A percentile compares a stretch with the other conserved stretches of the same genome.
These are phyloP conservation scores for Craterostigma plantagineum DNA, from an alignment of 257 asterid genomes.

Conservation along the genomic window DNA sequence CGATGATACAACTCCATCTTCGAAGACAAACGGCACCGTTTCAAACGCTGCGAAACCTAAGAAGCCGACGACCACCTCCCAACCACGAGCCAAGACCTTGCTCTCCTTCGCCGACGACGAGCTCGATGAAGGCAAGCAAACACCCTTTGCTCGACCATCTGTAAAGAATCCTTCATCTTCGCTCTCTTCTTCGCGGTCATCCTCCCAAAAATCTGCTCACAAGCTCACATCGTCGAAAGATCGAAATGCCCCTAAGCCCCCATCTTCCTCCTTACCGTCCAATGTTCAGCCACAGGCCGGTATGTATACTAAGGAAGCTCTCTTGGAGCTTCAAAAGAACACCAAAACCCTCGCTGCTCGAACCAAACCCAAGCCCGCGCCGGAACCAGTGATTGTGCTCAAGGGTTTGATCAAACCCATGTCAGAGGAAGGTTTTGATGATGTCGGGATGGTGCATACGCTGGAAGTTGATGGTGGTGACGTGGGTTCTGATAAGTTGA, in stretches of 20 bases:
- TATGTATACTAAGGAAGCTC: slow-evolving; percentile 71
- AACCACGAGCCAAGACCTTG: slow-evolving; percentile 34
- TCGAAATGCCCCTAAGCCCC: slow-evolving; percentile 26
- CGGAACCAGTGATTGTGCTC: slow-evolving; percentile 44
- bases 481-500: slow-evolving; percentile 11
- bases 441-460: slow-evolving; percentile 12
- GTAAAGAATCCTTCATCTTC: slow-evolving; percentile 35
- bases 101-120: slow-evolving; percentile 80
- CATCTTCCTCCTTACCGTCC: slow-evolving; percentile 42
- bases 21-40: slow-evolving; percentile 8
- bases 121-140: slow-evolving; percentile 13
- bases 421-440: slow-evolving; percentile 8
- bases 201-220: slow-evolving; percentile 36
- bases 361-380: slow-evolving; percentile 24
- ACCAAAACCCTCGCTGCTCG: slow-evolving; percentile 59
- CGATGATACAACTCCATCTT: slow-evolving; percentile 18
- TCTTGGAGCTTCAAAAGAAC: slow-evolving; percentile 90
- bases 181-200: slow-evolving; percentile 28
- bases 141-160: slow-evolving; percentile 20
- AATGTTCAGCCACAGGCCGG: slow-evolving; percentile 96
- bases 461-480: slow-evolving; percentile 20
- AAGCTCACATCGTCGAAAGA: slow-evolving; percentile 45
- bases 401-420: slow-evolving; percentile 70
- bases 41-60: slow-evolving; percentile 21
- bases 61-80: slow-evolving; percentile 30